Evolutionary conservation across 2,329 filamentous ascomycete species (phyloP).

Genomic region (Ophiognomonia clavigignenti-juglandacearum): DNA sequence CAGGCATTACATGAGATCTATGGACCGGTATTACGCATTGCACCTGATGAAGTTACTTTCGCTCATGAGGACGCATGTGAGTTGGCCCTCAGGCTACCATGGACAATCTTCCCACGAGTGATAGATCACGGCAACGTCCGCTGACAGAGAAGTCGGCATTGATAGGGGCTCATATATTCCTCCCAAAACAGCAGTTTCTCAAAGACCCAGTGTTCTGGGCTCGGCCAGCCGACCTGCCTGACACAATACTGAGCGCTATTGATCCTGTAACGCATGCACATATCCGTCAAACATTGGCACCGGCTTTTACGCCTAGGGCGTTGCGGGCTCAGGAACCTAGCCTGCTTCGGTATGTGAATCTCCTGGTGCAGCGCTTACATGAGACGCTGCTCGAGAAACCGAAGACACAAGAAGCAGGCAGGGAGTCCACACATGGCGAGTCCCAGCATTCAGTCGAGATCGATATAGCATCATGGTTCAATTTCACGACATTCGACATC

Average conservation of each 20-base stretch:
- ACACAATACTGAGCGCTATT: conserved; percentile 24
- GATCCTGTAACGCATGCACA: conserved; percentile 20
- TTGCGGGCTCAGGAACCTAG: conserved; percentile 25
- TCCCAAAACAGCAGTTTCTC: conserved; percentile 17
- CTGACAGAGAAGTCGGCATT: too few species aligned
- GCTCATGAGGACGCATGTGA: conserved; percentile 1
- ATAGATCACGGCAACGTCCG: too few species aligned
- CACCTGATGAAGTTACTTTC: conserved; percentile 16
- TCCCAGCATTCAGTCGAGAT: too few species aligned
- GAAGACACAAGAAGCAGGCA: too few species aligned
- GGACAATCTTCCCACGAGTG: too few species aligned
- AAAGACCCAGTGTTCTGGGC: conserved; percentile 26
- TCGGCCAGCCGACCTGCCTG: conserved; percentile 18
- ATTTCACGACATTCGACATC: conserved; percentile 32
- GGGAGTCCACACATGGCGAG: too few species aligned
- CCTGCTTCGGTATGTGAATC: conserved; percentile 23
- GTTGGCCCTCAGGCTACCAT: too few species aligned
- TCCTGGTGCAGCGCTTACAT: conserved; percentile 20
- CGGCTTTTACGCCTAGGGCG: conserved; percentile 22
- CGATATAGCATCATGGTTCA: conserved; percentile 22
- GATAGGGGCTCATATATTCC: too few species aligned
- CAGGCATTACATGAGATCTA: conserved; percentile 15
- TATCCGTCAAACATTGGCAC: conserved; percentile 21
- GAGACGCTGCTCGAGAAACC: not conserved
- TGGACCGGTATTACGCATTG: conserved; percentile 16